Evolutionary conservation across 2,329 filamentous ascomycete genomes (phyloP), one percentile per base, ranked within the genome.

Genomic region (Trichoderma sp.): DNA sequence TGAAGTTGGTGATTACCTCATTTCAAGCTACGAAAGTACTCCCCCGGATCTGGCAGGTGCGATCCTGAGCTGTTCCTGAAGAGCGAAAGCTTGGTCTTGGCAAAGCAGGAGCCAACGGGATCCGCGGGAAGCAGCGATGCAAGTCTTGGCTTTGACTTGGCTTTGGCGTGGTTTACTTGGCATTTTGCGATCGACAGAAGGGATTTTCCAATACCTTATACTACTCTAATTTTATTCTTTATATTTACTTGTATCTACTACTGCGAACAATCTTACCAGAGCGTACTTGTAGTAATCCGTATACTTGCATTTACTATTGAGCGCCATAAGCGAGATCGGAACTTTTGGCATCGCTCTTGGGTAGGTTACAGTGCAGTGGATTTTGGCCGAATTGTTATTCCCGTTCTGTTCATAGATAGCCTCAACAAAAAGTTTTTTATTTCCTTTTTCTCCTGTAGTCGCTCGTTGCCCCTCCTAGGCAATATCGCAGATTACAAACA

Each of bases 91-190:
- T 29, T 29, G 55, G 53, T 33, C 64, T 67, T 67, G 64, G 64
- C 37, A 47, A 35, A 31, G 40, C 40, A 37, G 24, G 62, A 59
- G 21, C 64, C 64, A 67, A 52, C 64, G 53, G 63, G 40, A 66
- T 58, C 37, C 52, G 40, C 53, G 63, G 63, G 47, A 33, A n/a
- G n/a, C 53, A 53, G 27, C 53, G 35, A 40, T 49, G 27, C n/a
- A n/a, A 58, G 37, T 31, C 55, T 67, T 67, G 64, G 53, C 64
- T 43, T 52, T 27, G 16, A 35, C 64, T 67, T 67, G 55, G 64
- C 64, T 37, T 67, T 27, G 52, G 24, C 52, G 40, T n/a, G 24
- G 47, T n/a, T 47, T n/a, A 31, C 64, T 67, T 67, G 64, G 64
- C 64, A 21, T 59, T 37, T 49, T 21, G 31, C 3, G 29, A 49